Conservation (phyloP, 441 rosid species). For the Gossypium aridum region DNA sequence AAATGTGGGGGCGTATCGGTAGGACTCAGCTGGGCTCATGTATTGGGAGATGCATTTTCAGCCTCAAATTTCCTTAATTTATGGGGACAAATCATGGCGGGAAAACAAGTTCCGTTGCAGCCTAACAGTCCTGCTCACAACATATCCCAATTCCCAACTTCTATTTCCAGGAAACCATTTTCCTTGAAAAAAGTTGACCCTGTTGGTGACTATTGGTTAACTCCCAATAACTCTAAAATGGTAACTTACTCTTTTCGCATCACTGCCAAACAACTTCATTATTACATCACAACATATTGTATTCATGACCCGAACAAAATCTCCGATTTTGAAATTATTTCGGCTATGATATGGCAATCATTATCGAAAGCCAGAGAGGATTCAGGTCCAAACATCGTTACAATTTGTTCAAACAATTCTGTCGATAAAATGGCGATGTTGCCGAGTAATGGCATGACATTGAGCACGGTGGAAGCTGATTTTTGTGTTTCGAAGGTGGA, state of each 20-base stretch:
- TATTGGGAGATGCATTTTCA: conserved; percentile 54
- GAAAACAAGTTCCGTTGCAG: background rate
- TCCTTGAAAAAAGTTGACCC: conserved; percentile 36
- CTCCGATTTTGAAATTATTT: conserved; percentile 27
- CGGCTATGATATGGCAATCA: conserved; percentile 53
- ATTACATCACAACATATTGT: conserved; percentile 13
- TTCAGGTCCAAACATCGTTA: conserved; percentile 24
- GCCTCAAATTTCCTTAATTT: conserved; percentile 45
- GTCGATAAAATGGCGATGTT: background rate
- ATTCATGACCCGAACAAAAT: background rate
- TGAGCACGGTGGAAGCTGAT: conserved; percentile 34
- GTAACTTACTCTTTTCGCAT: conserved; percentile 26
- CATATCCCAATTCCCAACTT: background rate
- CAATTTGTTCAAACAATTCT: conserved; percentile 24
- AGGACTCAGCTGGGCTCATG: conserved; percentile 69
- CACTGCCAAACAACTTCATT: conserved; percentile 25
- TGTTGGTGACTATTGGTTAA: conserved; percentile 48
- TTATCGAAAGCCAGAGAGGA: conserved; percentile 33
- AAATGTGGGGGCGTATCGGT: conserved; percentile 55
- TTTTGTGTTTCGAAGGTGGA: conserved; percentile 22
- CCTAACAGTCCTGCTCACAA: background rate
- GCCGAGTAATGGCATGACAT: conserved; percentile 27
- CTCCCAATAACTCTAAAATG: conserved; percentile 25
- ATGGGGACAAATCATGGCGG: conserved; percentile 30
- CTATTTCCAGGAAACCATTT: conserved; percentile 10